Percentiles rank a stretch among this genome's conserved stretches.
These are phyloP conservation scores for Myxozyma udenii DNA, from an alignment of 805 yeast species.

Conservation along the genomic window DNA sequence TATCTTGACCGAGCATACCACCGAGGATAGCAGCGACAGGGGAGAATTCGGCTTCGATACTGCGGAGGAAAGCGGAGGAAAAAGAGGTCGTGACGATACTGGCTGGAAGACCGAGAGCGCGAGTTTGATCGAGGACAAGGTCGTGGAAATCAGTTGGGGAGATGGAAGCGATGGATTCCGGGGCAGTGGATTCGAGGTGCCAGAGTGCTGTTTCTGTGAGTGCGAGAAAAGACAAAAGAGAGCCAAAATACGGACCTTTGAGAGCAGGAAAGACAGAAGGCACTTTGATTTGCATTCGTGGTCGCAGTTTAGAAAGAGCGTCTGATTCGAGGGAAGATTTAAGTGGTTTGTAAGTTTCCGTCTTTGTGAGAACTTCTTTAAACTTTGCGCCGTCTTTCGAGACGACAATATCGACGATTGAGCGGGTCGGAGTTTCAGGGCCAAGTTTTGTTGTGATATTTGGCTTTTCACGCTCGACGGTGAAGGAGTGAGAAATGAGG, in stretches of 20 bases:
- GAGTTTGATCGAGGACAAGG: slow-evolving; percentile 22
- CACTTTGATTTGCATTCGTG: slow-evolving; percentile 45
- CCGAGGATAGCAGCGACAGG: slow-evolving; percentile 88
- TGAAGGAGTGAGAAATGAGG: slow-evolving; percentile 56
- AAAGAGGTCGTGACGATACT: slow-evolving; percentile 45
- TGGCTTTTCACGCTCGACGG: slow-evolving; percentile 49
- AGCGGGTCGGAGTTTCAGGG: slow-evolving; percentile 43
- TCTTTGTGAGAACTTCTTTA: slow-evolving; percentile 33
- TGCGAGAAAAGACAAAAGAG: background rate
- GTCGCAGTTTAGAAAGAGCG: slow-evolving; percentile 28
- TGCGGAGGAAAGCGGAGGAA: slow-evolving; percentile 36
- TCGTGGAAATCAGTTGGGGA: slow-evolving; percentile 9
- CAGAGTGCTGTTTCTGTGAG: slow-evolving; percentile 48
- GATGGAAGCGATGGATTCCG: background rate
- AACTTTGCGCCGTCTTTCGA: slow-evolving; percentile 34
- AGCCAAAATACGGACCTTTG: slow-evolving; percentile 5
- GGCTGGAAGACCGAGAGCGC: slow-evolving; percentile 47
- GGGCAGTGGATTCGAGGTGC: slow-evolving; percentile 36
- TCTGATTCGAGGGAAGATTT: slow-evolving; percentile 15
- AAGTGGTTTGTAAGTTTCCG: slow-evolving; percentile 33
- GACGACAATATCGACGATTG: slow-evolving; percentile 42
- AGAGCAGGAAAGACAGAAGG: slow-evolving; percentile 54
- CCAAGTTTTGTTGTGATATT: slow-evolving; percentile 53
- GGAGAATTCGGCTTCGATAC: slow-evolving; percentile 57
- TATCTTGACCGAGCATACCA: slow-evolving; percentile 86